Evolutionary conservation across 2,329 filamentous ascomycete genomes (phyloP).

Genomic region (Aureobasidium leucospermi): DNA sequence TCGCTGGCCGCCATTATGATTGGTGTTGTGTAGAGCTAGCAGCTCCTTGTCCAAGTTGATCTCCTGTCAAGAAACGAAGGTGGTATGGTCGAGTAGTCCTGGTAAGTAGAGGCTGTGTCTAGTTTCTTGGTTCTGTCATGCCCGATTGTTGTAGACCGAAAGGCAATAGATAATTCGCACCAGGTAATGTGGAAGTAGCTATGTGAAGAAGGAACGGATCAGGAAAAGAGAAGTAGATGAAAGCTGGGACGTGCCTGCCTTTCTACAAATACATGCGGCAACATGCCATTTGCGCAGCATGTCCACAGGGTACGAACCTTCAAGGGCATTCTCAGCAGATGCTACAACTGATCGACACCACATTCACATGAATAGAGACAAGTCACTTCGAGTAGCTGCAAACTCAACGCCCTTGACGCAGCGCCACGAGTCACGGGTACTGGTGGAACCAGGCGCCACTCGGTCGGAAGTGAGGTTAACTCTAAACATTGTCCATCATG

Average conservation of each 20-base stretch:
- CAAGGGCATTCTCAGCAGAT: neutral
- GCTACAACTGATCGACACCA: neutral
- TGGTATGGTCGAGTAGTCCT: neutral
- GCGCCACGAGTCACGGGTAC: neutral
- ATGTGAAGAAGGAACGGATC: neutral
- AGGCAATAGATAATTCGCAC: neutral
- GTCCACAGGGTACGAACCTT: neutral
- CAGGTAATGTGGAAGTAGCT: neutral
- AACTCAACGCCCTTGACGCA: neutral
- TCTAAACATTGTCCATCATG: neutral
- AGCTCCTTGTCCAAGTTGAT: neutral
- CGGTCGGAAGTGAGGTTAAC: neutral
- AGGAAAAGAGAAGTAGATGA: neutral
- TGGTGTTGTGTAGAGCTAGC: neutral
- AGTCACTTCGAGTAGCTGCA: neutral
- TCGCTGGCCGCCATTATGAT: neutral
- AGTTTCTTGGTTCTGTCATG: neutral
- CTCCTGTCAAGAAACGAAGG: too few relatives aligned
- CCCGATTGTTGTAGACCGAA: neutral
- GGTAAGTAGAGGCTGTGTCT: neutral
- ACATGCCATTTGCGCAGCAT: neutral
- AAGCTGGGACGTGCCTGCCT: neutral
- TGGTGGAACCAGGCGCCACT: neutral
- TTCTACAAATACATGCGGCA: neutral
- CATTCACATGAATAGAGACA: neutral